Evolutionary conservation across 1,284 basidiomycete species (phyloP), one percentile per base, ranked within the genome.

Genomic region (Moesziomyces sp.): DNA sequence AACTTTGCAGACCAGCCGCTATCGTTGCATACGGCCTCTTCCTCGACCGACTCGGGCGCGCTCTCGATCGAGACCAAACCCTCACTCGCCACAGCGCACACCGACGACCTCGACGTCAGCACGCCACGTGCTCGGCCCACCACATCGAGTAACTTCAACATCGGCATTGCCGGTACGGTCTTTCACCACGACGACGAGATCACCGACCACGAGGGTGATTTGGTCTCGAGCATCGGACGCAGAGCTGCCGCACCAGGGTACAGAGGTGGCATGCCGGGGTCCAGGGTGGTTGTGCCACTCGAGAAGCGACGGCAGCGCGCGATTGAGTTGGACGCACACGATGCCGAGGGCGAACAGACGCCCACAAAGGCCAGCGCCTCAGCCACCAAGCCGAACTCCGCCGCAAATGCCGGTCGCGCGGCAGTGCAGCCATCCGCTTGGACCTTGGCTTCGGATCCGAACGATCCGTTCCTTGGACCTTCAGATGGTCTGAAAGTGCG

Each of bases 81-180:
- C 0, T 24, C 57, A 4, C 40, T 26, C 40, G 44, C 35, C 9
- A 35, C 34, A 3, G 51, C 51, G 38, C 59, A 65, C 21, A 35
- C 47, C 21, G 72, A 74, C 21, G 72, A 74, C 5, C 21, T 61
- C 23, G 66, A 74, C 18, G 62, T 74, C 8, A 74, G 72, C 63
- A 74, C 72, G 19, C 72, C 72, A 30, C 53, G 67, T 26, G 72
- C 72, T 2, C 46, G 67, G 1, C 72, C 72, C 2, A 66, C 57
- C 16, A 69, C 62, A 5, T 47, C 52, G 34, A 52, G 44, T 47
- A 69, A 68, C 45, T 62, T 53, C 43, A 54, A 65, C 40, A 59
- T 72, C 35, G 69, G 69, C 40, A 66, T 72, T 38, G 46, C 69
- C 3, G 69, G 69, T 9, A 67, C 69, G 19, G 62, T 72, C 13